Percentiles rank a stretch among this genome's conserved stretches.
Evolutionary conservation across 176 grass and related monocot species (phyloP).

Genomic region (Olyra latifolia): DNA sequence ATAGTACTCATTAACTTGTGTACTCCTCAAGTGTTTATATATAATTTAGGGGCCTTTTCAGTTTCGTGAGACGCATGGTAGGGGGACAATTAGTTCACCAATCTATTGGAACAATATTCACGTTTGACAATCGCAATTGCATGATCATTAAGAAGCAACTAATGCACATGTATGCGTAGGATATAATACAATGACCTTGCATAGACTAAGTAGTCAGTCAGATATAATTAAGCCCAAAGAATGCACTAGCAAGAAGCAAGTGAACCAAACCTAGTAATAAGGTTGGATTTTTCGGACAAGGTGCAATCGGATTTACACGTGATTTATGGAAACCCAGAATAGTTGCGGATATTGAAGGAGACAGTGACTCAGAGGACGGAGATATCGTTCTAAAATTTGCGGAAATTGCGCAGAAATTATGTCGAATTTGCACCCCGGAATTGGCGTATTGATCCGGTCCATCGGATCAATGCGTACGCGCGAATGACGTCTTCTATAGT

Average conservation of each 20-base stretch:
- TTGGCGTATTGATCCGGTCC: no score
- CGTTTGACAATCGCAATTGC: no score
- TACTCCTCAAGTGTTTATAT: not conserved
- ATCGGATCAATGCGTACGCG: no score
- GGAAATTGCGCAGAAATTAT: no score
- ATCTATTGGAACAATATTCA: no score
- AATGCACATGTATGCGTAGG: not conserved
- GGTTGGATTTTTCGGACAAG: not conserved
- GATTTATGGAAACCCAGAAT: no score
- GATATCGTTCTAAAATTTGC: no score
- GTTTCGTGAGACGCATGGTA: not conserved
- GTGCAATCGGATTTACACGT: not conserved
- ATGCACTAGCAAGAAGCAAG: not conserved
- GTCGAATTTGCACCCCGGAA: no score
- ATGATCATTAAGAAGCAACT: no score
- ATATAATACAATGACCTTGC: not conserved
- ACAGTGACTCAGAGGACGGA: no score
- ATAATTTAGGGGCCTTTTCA: not conserved
- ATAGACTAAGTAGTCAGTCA: not conserved
- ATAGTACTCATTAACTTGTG: not conserved
- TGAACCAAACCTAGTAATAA: not conserved
- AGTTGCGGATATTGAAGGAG: no score
- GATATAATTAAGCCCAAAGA: not conserved
- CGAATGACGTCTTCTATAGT: no score
- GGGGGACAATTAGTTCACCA: not conserved